phyloP scores from a whole-genome alignment of 2,329 filamentous ascomycete genomes.

The Fusarium foetens region DNA sequence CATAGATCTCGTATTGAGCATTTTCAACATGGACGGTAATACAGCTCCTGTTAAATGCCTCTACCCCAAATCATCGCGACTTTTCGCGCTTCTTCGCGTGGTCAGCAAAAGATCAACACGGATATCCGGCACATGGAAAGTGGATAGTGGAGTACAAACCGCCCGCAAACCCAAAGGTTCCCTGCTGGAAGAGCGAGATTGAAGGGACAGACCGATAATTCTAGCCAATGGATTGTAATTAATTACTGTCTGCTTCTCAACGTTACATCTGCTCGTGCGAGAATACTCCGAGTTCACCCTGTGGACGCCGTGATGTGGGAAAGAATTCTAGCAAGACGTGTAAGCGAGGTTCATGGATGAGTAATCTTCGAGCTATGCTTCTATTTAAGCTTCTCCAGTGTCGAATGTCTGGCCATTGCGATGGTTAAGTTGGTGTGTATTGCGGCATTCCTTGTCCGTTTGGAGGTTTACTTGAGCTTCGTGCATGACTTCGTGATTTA shows the following conservation, averaged over 20 bases:
- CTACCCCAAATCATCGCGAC: neutral
- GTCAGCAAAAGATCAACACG: neutral
- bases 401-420: rapidly evolving
- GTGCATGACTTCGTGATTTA: rapidly evolving
- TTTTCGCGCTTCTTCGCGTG: neutral
- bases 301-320: neutral
- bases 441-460: rapidly evolving
- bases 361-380: neutral
- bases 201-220: neutral
- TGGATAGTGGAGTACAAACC: neutral
- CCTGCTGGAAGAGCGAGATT: neutral
- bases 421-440: rapidly evolving
- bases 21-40: rapidly evolving
- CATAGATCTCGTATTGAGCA: neutral
- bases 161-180: neutral
- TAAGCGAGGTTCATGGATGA: neutral
- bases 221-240: neutral
- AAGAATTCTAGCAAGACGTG: neutral
- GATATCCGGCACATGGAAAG: neutral
- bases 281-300: neutral
- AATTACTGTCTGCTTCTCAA: neutral
- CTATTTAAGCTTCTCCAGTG: neutral
- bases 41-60: neutral
- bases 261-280: neutral
- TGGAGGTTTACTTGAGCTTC: rapidly evolving